Percentiles rank a stretch among this genome's conserved stretches.
These are phyloP conservation scores for Penicillium soppii DNA, from an alignment of 495 filamentous ascomycete genomes.

Conservation along the genomic window DNA sequence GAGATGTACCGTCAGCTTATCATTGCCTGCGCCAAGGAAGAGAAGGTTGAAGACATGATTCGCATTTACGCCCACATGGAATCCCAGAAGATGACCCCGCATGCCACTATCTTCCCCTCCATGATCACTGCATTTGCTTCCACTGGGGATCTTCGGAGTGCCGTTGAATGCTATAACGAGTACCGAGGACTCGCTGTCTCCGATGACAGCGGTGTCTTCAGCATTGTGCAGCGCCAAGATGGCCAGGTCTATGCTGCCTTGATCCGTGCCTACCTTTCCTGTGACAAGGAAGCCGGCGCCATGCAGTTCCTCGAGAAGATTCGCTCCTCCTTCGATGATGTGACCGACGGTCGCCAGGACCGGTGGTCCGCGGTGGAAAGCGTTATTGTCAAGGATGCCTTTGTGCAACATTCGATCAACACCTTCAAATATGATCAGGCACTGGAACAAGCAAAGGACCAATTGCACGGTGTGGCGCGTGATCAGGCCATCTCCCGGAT, in stretches of 20 bases:
- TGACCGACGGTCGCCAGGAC: slow-evolving; percentile 51
- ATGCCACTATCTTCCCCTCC: slow-evolving; percentile 75
- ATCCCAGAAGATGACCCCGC: slow-evolving; percentile 63
- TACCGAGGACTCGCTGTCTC: slow-evolving; percentile 82
- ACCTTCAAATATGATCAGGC: slow-evolving; percentile 65
- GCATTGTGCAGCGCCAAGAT: slow-evolving; percentile 72
- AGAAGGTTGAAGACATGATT: slow-evolving; percentile 82
- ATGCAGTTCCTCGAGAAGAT: slow-evolving; percentile 81
- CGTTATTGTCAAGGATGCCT: slow-evolving; percentile 66
- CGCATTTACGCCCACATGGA: slow-evolving; percentile 90
- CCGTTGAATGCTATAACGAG: slow-evolving; percentile 93
- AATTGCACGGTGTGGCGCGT: slow-evolving; percentile 47
- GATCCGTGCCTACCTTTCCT: slow-evolving; percentile 80
- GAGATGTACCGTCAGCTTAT: slow-evolving; percentile 81
- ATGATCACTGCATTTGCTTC: slow-evolving; percentile 92
- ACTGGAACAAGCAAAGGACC: slow-evolving; percentile 58
- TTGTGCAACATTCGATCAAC: slow-evolving; percentile 69
- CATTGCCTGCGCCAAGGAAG: slow-evolving; percentile 77
- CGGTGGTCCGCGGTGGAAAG: slow-evolving; percentile 62
- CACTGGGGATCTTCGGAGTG: slow-evolving; percentile 75
- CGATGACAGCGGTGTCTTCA: slow-evolving; percentile 71
- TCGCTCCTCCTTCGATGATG: slow-evolving; percentile 54
- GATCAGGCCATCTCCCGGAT: slow-evolving; percentile 57
- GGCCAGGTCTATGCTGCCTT: slow-evolving; percentile 83
- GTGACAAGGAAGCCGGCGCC: slow-evolving; percentile 74